Conservation (phyloP, 139 green algal species). For the Chlorella sp. region DNA sequence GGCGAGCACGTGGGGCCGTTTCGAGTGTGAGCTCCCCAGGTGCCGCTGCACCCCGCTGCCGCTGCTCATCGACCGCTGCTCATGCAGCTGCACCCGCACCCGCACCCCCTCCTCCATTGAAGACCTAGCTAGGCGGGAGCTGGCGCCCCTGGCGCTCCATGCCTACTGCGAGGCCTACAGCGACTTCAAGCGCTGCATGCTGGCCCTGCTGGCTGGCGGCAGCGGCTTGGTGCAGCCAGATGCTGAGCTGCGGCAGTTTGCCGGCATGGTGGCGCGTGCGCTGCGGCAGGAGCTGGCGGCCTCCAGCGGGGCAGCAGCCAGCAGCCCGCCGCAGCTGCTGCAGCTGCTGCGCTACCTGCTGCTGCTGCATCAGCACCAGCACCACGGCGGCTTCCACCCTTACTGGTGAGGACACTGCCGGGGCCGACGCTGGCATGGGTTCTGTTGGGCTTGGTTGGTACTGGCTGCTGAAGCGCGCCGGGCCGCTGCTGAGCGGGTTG, state of each 20-base stretch:
- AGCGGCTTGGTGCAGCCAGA: no score
- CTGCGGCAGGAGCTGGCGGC: not conserved
- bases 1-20: not conserved
- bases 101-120: not conserved
- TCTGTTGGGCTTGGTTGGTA: no score
- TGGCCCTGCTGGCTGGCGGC: not conserved
- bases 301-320: not conserved
- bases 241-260: not conserved
- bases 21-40: not conserved
- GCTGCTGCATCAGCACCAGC: slow-evolving; percentile 21
- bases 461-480: no score
- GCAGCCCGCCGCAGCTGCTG: not conserved
- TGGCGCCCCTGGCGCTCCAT: slow-evolving; percentile 21
- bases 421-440: no score
- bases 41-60: not conserved
- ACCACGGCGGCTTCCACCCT: slow-evolving; percentile 17
- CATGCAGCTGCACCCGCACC: no score
- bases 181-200: slow-evolving; percentile 24
- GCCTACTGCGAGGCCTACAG: slow-evolving; percentile 14
- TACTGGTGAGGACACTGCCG: no score
- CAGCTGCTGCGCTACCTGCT: slow-evolving; percentile 33
- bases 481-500: no score
- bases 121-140: not conserved
- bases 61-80: not conserved
- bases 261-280: not conserved